A percentile compares a stretch with the other conserved stretches of the same genome.
phyloP scores from a whole-genome alignment of 108 stramenopile genomes.

The Cyclotella distinguenda region DNA sequence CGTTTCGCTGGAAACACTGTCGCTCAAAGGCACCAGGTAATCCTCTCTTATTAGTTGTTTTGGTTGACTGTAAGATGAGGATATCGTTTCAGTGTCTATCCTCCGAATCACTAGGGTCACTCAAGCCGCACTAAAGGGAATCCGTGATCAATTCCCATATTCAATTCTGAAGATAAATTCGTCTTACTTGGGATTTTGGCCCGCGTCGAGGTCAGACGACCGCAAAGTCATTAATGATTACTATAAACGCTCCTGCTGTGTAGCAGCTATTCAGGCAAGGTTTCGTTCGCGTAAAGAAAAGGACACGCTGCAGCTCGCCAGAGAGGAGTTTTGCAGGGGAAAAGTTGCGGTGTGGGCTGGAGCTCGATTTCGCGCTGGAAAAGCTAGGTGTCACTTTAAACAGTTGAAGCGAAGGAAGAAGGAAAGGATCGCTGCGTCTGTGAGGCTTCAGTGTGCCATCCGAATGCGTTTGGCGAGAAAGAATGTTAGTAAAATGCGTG shows the following conservation, averaged over 20 bases:
- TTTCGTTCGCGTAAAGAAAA: slow-evolving; percentile 33
- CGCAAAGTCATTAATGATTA: slow-evolving; percentile 46
- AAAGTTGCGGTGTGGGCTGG: slow-evolving; percentile 41
- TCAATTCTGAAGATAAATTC: slow-evolving; percentile 24
- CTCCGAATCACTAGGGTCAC: slow-evolving; percentile 5
- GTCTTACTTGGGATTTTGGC: slow-evolving; percentile 48
- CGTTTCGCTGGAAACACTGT: slow-evolving; percentile 39
- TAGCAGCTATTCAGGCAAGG: slow-evolving; percentile 47
- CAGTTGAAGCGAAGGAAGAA: slow-evolving; percentile 18
- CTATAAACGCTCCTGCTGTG: slow-evolving; percentile 13
- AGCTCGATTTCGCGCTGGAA: slow-evolving; percentile 38
- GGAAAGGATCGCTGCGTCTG: neutral
- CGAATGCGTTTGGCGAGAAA: slow-evolving; percentile 22
- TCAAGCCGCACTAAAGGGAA: slow-evolving; percentile 24
- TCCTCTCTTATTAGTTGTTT: neutral
- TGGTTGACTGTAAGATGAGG: neutral
- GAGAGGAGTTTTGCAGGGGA: slow-evolving; percentile 30
- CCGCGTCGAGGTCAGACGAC: slow-evolving; percentile 31
- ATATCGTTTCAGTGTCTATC: neutral
- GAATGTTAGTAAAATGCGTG: slow-evolving; percentile 1
- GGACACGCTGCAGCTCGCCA: slow-evolving; percentile 28
- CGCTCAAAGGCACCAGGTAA: slow-evolving; percentile 47
- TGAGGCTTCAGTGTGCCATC: slow-evolving; percentile 33
- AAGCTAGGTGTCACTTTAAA: slow-evolving; percentile 29
- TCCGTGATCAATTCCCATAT: slow-evolving; percentile 33